These are phyloP conservation scores for Tolypocladium cylindrosporum DNA, from an alignment of 2,329 filamentous ascomycete species.

Conservation along the genomic window DNA sequence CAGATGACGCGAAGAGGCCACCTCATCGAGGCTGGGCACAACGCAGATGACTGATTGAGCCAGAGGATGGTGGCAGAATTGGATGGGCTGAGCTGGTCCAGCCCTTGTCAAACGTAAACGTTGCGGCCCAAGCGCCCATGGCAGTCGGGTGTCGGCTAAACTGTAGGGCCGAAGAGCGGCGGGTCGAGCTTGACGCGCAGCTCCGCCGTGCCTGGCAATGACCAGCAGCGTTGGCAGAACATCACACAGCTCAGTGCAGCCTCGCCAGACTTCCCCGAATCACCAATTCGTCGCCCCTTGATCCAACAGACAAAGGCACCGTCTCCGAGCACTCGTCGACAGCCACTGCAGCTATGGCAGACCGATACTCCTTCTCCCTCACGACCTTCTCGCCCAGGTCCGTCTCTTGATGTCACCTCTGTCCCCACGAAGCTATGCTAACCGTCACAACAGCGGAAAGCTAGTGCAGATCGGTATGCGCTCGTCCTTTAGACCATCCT, in stretches of 20 bases:
- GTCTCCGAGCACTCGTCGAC: not conserved
- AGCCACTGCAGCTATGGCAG: slow-evolving; percentile 60
- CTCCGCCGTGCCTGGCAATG: slow-evolving; percentile 24
- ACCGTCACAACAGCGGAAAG: slow-evolving; percentile 69
- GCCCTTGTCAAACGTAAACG: not conserved
- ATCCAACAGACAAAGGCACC: slow-evolving; percentile 5
- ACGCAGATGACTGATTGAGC: slow-evolving; percentile 1
- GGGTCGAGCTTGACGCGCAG: slow-evolving; percentile 26
- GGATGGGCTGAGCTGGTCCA: not conserved
- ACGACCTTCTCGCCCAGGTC: slow-evolving; percentile 99
- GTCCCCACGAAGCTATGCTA: slow-evolving; percentile 15
- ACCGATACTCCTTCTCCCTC: slow-evolving; percentile 98
- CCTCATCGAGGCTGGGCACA: slow-evolving; percentile 13
- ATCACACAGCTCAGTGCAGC: slow-evolving; percentile 18
- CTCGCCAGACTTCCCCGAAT: not conserved
- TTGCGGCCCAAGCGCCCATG: not conserved
- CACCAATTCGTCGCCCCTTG: slow-evolving; percentile 4
- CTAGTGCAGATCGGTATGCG: slow-evolving; percentile 84
- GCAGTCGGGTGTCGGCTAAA: slow-evolving; percentile 15
- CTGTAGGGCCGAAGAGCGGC: slow-evolving; percentile 10
- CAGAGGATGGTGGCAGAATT: not conserved
- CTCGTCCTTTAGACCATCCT: not conserved
- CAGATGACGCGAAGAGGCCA: slow-evolving; percentile 17
- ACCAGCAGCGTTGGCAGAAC: slow-evolving; percentile 17
- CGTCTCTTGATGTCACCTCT: slow-evolving; percentile 23